Base-by-base conservation (phyloP, 2,329 filamentous ascomycete genomes). In the Aspergillus tubingensis region DNA sequence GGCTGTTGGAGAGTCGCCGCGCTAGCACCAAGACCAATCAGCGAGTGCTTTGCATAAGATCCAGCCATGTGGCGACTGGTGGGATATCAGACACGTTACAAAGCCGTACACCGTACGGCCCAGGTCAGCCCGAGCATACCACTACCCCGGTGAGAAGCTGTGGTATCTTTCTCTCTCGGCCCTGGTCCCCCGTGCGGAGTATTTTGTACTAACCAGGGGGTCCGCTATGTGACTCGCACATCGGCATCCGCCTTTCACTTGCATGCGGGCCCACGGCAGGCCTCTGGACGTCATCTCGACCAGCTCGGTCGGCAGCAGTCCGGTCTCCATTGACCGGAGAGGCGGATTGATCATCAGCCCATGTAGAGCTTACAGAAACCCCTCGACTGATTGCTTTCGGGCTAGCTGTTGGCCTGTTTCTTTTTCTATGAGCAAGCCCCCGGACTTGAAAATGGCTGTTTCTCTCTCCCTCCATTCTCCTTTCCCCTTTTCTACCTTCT, bases 61-160 rank as follows among this genome's bases (percentile, higher is more conserved):
- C 47, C 25, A 30, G 25, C 47, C 47, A 50, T 50, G 47, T 50
- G 47, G 47, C 25, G 47, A 30, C 47, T 19, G 47, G 25, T 50
- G 47, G 47, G 17, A 50, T 50, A 50, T 50, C 47, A 49, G 15
- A 50, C 15, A 25, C 44, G 27, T 50, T 50, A 50, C 47, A 27
- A 2, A 17, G 15, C 15, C 47, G 25, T 50, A 50, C 47, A n/a
- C 47, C 47, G 47, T 50, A 32, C 25, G 8, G 47, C n/a, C 30
- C 25, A 50, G 10, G 32, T 36, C 32, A 36, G 25, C 44, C 44
- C 44, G 21, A 30, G 41, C 8, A 44, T 23, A 36, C 41, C 41
- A 44, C 41, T 21, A 21, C 47, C 8, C 47, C 47, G 47, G 47
- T 50, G 47, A 50, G 47, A 50, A 15, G 25, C 25, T 17, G 47